Evolutionary conservation across 306 rosid species (phyloP).

Genomic region (Clitoria ternatea): DNA sequence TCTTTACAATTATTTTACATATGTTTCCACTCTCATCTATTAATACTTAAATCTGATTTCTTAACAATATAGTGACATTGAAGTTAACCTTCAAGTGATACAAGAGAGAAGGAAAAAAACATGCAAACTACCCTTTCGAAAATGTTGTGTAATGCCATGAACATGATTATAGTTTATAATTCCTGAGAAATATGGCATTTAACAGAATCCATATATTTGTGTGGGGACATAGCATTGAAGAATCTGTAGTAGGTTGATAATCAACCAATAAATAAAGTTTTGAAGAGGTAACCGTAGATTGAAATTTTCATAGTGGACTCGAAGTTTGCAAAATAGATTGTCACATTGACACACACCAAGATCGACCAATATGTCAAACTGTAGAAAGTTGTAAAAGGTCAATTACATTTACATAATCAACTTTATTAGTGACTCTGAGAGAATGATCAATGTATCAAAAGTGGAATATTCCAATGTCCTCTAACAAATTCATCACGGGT

Average conservation of each 20-base stretch:
- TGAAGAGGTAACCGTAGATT: background rate
- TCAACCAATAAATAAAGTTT: background rate
- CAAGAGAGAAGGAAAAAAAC: background rate
- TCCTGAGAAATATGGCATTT: background rate
- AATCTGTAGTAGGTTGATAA: background rate
- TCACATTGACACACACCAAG: too few relatives aligned
- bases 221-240: background rate
- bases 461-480: background rate
- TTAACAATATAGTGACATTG: conserved; percentile 5
- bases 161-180: background rate
- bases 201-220: background rate
- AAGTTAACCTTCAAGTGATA: conserved; percentile 12
- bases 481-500: background rate
- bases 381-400: background rate
- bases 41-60: too few relatives aligned
- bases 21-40: too few relatives aligned
- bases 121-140: background rate
- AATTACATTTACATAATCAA: background rate
- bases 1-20: too few relatives aligned
- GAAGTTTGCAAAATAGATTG: too few relatives aligned
- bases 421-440: background rate
- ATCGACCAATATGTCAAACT: background rate
- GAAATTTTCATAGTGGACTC: background rate
- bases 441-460: background rate
- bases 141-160: background rate